These are phyloP conservation scores for Chaetomium globosum DNA, from an alignment of 2,329 filamentous ascomycete species.

Conservation along the genomic window DNA sequence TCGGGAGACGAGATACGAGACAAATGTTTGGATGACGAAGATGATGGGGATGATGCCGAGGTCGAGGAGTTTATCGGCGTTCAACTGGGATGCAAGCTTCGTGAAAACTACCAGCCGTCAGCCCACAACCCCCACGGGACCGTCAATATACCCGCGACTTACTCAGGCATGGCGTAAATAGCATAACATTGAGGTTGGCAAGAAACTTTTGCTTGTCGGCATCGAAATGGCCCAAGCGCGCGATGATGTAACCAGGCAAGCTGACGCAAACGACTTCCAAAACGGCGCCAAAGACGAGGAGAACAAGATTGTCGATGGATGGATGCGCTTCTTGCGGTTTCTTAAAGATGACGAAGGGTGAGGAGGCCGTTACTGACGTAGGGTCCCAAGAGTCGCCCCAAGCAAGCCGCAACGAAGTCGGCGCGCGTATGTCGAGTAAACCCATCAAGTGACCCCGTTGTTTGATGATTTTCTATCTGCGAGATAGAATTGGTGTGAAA, in stretches of 20 bases:
- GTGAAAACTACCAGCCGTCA: conserved; percentile 73
- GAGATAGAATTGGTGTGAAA: not conserved
- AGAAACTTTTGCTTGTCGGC: conserved; percentile 95
- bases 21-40: conserved; percentile 81
- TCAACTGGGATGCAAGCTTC: conserved; percentile 92
- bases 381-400: conserved; percentile 34
- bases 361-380: conserved; percentile 39
- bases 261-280: conserved; percentile 94
- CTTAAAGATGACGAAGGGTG: conserved; percentile 48
- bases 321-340: conserved; percentile 60
- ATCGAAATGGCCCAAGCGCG: conserved; percentile 87
- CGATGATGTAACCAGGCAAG: conserved; percentile 90
- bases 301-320: conserved; percentile 67
- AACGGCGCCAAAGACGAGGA: conserved; percentile 92
- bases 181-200: conserved; percentile 91
- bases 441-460: conserved; percentile 40
- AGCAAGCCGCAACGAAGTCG: conserved; percentile 51
- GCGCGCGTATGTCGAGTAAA: conserved; percentile 43
- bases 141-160: conserved; percentile 36
- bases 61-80: conserved; percentile 84
- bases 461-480: conserved; percentile 2
- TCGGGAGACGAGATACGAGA: conserved; percentile 79
- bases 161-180: conserved; percentile 97
- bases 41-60: conserved; percentile 94
- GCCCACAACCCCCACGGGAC: not conserved